Evolutionary conservation across 2,329 filamentous ascomycete species (phyloP).

Genomic region (Bipolaris victoriae): DNA sequence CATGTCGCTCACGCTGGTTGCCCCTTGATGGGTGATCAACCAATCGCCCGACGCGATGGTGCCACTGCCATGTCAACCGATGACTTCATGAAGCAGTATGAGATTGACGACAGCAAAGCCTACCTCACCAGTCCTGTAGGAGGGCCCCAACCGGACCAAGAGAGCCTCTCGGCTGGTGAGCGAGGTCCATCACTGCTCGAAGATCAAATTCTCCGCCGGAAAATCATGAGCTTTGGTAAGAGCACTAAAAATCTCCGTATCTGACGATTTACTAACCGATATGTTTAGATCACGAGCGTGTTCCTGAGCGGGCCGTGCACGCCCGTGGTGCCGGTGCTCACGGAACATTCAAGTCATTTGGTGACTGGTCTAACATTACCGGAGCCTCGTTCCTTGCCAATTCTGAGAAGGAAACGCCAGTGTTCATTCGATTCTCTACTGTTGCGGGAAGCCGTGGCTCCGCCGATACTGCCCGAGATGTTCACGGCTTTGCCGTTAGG

Average conservation of each 20-base stretch:
- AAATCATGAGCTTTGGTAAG: slow-evolving; percentile 47
- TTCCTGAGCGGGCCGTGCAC: slow-evolving; percentile 65
- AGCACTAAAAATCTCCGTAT: neutral
- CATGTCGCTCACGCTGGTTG: slow-evolving; percentile 37
- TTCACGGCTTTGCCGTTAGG: slow-evolving; percentile 72
- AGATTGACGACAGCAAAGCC: slow-evolving; percentile 44
- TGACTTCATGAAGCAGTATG: slow-evolving; percentile 46
- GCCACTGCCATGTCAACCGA: slow-evolving; percentile 30
- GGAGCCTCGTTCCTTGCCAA: slow-evolving; percentile 67
- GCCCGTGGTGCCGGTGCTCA: slow-evolving; percentile 72
- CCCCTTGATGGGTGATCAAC: slow-evolving; percentile 47
- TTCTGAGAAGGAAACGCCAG: slow-evolving; percentile 65
- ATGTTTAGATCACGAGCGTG: slow-evolving; percentile 41
- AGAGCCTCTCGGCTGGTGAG: slow-evolving; percentile 69
- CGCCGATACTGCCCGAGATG: slow-evolving; percentile 72
- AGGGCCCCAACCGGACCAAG: slow-evolving; percentile 70
- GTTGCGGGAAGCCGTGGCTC: slow-evolving; percentile 73
- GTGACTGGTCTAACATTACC: slow-evolving; percentile 70
- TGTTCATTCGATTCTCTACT: slow-evolving; percentile 76
- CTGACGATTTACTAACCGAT: neutral
- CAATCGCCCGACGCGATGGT: slow-evolving; percentile 35
- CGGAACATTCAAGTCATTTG: slow-evolving; percentile 72
- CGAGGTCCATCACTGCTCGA: slow-evolving; percentile 72
- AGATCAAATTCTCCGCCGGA: slow-evolving; percentile 66
- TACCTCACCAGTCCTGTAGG: slow-evolving; percentile 69